Evolutionary conservation across 2,329 filamentous ascomycete species (phyloP), one percentile per base, ranked within the genome.

Genomic region (Aspergillus novoparasiticus): DNA sequence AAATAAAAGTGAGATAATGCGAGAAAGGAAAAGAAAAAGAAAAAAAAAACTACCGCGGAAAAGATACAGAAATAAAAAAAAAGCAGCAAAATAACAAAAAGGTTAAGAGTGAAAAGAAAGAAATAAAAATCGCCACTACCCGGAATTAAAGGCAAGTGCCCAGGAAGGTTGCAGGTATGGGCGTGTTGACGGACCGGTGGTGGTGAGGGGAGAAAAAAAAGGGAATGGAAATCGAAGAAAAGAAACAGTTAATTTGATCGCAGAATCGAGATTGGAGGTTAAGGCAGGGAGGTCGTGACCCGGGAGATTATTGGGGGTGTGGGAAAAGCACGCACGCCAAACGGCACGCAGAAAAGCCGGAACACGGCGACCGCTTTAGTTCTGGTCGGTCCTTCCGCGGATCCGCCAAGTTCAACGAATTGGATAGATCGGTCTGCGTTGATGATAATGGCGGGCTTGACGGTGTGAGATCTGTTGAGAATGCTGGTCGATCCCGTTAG

Each of bases 331-430:
- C 60, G 57, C 46, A 50, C 54, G 57, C 57, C 55, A 57, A 63
- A 60, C 61, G 63, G 61, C 64, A 65, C 63, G 65, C 60, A 66
- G 59, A 65, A 66, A 65, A 64, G 53, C 60, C 63, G 60, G 63
- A 62, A 60, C 58, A 61, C 58, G 39, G 59, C 62, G 62, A 64
- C 64, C 64, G 66, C 66, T 64, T 64, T 59, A 64, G 66, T 46
- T 41, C 41, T 60, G 57, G 32, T 51, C 51, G 50, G 61, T 57
- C 56, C 53, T 60, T 62, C 62, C 64, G 59, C 43, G 41, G 63
- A 62, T 60, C 62, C 62, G 58, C 64, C 39, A 41, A 41, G 26
- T 59, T 59, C 34, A 12, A 58, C 60, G 57, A 48, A 61, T 58
- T 62, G 57, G 64, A 66, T 60, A 66, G 64, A 64, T 66, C 61